Percentiles rank a stretch among this genome's conserved stretches.
Conservation (phyloP, 2,329 filamentous ascomycete species). For the Paracoccidioides lutzii region DNA sequence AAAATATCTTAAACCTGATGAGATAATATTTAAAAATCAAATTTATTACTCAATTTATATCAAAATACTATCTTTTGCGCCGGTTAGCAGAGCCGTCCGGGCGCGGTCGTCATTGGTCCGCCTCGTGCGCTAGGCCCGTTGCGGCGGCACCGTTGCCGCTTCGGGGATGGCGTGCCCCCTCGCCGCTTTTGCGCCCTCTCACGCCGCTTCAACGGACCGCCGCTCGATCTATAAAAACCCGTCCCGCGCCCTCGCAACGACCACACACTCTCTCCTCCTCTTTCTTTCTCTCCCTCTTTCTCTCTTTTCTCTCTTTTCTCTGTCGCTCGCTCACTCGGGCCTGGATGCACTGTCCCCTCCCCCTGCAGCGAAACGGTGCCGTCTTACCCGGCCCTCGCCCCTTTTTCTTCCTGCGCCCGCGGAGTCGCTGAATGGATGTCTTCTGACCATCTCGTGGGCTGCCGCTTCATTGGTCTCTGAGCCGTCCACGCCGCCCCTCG, state of each 20-base stretch:
- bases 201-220: background rate
- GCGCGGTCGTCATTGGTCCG: constrained; percentile 2
- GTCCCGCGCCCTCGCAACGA: background rate
- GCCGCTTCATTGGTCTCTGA: background rate
- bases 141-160: constrained; percentile 6
- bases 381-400: no score
- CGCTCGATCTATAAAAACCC: background rate
- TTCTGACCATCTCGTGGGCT: background rate
- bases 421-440: no score
- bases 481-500: background rate
- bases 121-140: constrained; percentile 8
- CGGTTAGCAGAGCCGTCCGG: constrained; percentile 3
- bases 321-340: background rate
- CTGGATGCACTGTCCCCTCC: background rate
- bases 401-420: no score
- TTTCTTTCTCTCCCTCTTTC: background rate
- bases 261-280: background rate
- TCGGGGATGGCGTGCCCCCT: no score
- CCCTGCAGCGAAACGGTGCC: background rate
- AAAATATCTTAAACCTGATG: no score
- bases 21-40: no score
- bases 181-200: no score
- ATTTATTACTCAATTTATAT: no score
- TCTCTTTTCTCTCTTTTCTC: background rate
- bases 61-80: constrained; percentile 3